Evolutionary conservation across 169 alveolate species (phyloP).

Genomic region (Cryptosporidium ubiquitum): DNA sequence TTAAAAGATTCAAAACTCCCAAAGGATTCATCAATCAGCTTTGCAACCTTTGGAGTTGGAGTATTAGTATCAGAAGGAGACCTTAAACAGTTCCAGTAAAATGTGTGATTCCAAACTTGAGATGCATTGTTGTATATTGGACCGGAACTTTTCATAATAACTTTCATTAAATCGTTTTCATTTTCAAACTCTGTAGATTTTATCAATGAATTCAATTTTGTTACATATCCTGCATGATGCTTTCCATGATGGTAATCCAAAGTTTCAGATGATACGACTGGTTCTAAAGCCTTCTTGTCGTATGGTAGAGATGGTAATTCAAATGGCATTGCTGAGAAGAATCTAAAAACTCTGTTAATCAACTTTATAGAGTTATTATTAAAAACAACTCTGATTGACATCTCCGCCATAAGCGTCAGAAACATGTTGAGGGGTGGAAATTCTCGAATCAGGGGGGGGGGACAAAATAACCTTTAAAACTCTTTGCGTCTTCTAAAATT

Average conservation of each 20-base stretch:
- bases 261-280: slow-evolving; percentile 92
- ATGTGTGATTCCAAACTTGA: slow-evolving; percentile 93
- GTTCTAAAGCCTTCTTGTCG: slow-evolving; percentile 91
- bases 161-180: slow-evolving; percentile 75
- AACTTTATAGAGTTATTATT: not conserved
- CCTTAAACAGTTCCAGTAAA: slow-evolving; percentile 91
- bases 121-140: slow-evolving; percentile 91
- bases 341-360: not conserved
- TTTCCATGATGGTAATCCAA: slow-evolving; percentile 93
- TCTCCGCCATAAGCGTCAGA: not conserved
- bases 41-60: slow-evolving; percentile 87
- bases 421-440: not conserved
- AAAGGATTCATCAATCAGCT: slow-evolving; percentile 86
- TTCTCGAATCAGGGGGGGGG: not conserved
- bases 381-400: not conserved
- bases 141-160: slow-evolving; percentile 81
- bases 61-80: slow-evolving; percentile 92
- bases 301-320: slow-evolving; percentile 92
- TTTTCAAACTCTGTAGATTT: slow-evolving; percentile 74
- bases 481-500: not conserved
- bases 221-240: slow-evolving; percentile 94
- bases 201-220: slow-evolving; percentile 84
- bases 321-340: slow-evolving; percentile 81
- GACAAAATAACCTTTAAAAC: not conserved
- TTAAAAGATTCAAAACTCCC: slow-evolving; percentile 87